Percentiles rank a stretch among this genome's conserved stretches.
Evolutionary conservation across 23 red algal species (phyloP).

Genomic region (Gracilaria vermiculophylla): DNA sequence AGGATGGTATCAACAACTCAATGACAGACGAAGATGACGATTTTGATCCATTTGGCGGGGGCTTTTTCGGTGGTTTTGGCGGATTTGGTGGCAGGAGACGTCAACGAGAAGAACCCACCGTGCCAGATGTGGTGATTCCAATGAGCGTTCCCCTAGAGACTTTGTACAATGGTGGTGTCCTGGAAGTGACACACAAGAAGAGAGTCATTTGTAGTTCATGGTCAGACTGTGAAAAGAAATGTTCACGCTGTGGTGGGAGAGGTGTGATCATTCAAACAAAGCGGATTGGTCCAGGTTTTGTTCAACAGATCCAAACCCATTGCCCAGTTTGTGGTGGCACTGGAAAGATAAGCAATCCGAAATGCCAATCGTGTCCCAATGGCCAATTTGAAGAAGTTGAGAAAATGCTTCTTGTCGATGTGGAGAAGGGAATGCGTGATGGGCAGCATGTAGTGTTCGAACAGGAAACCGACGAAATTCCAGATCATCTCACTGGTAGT

Average conservation of each 20-base stretch:
- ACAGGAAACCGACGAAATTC: conserved; percentile 81
- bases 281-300: conserved; percentile 84
- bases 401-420: conserved; percentile 82
- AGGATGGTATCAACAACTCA: conserved; percentile 71
- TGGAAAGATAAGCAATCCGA: conserved; percentile 73
- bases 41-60: conserved; percentile 17
- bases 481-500: conserved; percentile 64
- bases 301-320: conserved; percentile 86
- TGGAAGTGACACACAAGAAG: conserved; percentile 77
- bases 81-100: conserved; percentile 45
- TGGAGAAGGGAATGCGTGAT: conserved; percentile 83
- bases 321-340: conserved; percentile 84
- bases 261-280: conserved; percentile 73
- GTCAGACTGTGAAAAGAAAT: conserved; percentile 82
- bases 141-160: conserved; percentile 67
- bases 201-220: conserved; percentile 83
- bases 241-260: conserved; percentile 77
- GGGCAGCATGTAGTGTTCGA: conserved; percentile 74
- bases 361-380: conserved; percentile 85
- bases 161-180: conserved; percentile 85
- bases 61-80: conserved; percentile 33
- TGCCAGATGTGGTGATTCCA: conserved; percentile 69
- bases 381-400: conserved; percentile 95
- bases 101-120: conserved; percentile 26
- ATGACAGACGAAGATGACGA: conserved; percentile 62